These are phyloP conservation scores for Leccinum pellstonianum DNA, from an alignment of 768 basidiomycete genomes.

Conservation along the genomic window DNA sequence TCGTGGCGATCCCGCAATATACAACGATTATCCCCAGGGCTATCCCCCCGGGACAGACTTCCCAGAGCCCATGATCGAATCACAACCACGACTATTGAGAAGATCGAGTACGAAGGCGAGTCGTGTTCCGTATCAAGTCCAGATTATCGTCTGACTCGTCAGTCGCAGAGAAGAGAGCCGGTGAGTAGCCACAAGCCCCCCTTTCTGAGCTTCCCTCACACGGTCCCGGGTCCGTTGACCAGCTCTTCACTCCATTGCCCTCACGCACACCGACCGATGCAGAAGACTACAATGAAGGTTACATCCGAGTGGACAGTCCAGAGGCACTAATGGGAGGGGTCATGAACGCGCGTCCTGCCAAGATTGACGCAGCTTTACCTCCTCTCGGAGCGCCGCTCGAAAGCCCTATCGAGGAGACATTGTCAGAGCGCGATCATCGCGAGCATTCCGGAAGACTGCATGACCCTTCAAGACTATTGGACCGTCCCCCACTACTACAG, in stretches of 20 bases:
- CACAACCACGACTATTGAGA: constrained; percentile 27
- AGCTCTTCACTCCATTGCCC: constrained; percentile 35
- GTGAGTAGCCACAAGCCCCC: constrained; percentile 18
- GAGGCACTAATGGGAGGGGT: constrained; percentile 33
- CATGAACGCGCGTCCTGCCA: constrained; percentile 33
- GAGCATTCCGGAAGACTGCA: constrained; percentile 18
- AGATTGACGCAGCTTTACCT: constrained; percentile 20
- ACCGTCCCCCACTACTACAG: constrained; percentile 21
- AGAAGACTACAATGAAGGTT: constrained; percentile 33
- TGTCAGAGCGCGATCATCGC: constrained; percentile 26
- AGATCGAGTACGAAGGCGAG: constrained; percentile 29
- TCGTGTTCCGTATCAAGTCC: constrained; percentile 1
- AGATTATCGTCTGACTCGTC: constrained; percentile 13
- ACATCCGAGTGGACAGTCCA: constrained; percentile 32
- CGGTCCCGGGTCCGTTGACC: not conserved
- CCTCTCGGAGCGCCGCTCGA: constrained; percentile 22
- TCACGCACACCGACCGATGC: constrained; percentile 34
- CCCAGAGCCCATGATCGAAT: constrained; percentile 21
- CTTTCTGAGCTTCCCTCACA: constrained; percentile 11
- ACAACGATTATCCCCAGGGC: constrained; percentile 28
- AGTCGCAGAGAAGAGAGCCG: constrained; percentile 32
- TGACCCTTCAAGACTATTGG: constrained; percentile 23
- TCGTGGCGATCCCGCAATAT: constrained; percentile 26
- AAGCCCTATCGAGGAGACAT: constrained; percentile 19
- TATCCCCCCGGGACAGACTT: constrained; percentile 29